A percentile compares a stretch with the other conserved stretches of the same genome.
phyloP scores from a whole-genome alignment of 306 rosid species.

The Glycyrrhiza uralensis region DNA sequence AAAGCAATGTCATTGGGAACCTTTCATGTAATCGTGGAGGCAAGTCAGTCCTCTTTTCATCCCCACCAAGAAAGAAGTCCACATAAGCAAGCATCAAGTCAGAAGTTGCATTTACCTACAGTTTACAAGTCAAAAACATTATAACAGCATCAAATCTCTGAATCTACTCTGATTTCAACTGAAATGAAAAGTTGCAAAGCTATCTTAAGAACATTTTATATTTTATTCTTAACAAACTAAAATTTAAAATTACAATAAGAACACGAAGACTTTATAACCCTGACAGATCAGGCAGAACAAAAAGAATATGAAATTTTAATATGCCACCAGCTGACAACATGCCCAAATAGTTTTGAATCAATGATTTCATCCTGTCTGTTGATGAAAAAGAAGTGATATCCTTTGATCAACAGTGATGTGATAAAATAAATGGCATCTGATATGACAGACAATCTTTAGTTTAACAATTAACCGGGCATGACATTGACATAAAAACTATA shows the following conservation, averaged over 20 bases:
- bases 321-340: background rate
- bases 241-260: conserved; percentile 8
- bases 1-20: conserved; percentile 78
- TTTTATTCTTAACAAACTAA: background rate
- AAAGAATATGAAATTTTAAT: background rate
- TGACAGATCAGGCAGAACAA: background rate
- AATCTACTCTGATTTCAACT: background rate
- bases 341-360: background rate
- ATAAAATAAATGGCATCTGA: background rate
- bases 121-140: conserved; percentile 17
- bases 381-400: background rate
- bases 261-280: background rate
- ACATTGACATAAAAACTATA: background rate
- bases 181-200: conserved; percentile 4
- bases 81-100: conserved; percentile 93
- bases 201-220: conserved; percentile 2
- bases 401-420: background rate
- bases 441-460: background rate
- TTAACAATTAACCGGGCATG: background rate
- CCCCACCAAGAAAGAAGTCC: conserved; percentile 98
- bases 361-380: background rate
- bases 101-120: conserved; percentile 92
- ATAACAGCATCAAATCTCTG: background rate
- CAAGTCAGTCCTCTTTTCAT: conserved; percentile 93
- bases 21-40: conserved; percentile 83